Evolutionary conservation across 2,329 filamentous ascomycete genomes (phyloP), one percentile per base, ranked within the genome.

Genomic region (Drechslerella dactyloides): DNA sequence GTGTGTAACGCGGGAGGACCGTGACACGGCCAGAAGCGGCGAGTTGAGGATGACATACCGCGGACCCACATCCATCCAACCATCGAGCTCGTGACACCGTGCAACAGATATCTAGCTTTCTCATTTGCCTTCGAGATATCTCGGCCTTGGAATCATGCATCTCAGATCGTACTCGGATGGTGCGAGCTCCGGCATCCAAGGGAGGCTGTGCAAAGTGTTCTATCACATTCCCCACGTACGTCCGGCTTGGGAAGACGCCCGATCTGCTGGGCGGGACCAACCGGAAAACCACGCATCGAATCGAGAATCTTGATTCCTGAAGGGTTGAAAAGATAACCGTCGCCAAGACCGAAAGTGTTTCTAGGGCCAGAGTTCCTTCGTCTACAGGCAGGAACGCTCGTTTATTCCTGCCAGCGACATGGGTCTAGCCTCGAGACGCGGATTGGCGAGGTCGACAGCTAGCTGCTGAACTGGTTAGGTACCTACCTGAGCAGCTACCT

Each of bases 121-220:
- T 21, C 4, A 19, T 23, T 23, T 23, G 44, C 44, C 44, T 19
- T 48, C 37, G 13, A 15, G 13, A 13, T 13, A 23, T 48, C 6
- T 44, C 15, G n/a, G 7, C n/a, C 6, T 48, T 19, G 5, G 2
- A 19, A 2, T 19, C 19, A 10, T 19, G 6, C 7, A 3, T 19
- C 19, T 10, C 15, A 48, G 35, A 48, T 54, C 40, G 50, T 56
- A 33, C 53, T 33, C 37, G 50, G 51, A n/a, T 42, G n/a, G 33
- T 57, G 30, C 40, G 50, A 11, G 30, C 52, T 52, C 42, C 50
- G 44, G 44, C n/a, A 55, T 40, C 42, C 33, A 35, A 44, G 42
- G 52, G 63, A 56, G 63, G 63, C 63, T 61, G 63, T 68, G 63
- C 55, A n/a, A n/a, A n/a, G n/a, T n/a, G n/a, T n/a, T 19, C 30